A percentile compares a stretch with the other conserved stretches of the same genome.
These are phyloP conservation scores for Cyclotella sp. DNA, from an alignment of 108 stramenopile species.

Conservation along the genomic window DNA sequence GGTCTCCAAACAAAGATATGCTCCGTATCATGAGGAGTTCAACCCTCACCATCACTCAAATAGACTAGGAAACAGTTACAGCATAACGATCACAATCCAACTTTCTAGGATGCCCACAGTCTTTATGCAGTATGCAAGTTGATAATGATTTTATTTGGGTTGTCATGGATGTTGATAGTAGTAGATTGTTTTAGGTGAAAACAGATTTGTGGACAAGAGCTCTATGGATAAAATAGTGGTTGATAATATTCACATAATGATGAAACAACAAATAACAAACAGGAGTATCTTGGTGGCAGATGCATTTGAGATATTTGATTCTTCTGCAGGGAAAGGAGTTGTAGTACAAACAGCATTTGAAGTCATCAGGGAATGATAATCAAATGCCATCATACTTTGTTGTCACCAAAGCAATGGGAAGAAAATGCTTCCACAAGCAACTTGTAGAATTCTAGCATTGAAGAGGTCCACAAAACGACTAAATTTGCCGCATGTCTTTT, in stretches of 20 bases:
- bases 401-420: constrained; percentile 10
- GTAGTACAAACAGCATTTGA: constrained; percentile 52
- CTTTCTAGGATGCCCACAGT: constrained; percentile 69
- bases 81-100: constrained; percentile 65
- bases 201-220: constrained; percentile 3
- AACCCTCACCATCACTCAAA: constrained; percentile 25
- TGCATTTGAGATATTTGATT: not conserved
- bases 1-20: constrained; percentile 29
- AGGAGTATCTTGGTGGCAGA: not conserved
- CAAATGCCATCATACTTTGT: constrained; percentile 60
- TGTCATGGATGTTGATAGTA: constrained; percentile 61
- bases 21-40: constrained; percentile 69
- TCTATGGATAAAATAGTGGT: constrained; percentile 3
- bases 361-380: constrained; percentile 66
- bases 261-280: not conserved
- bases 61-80: not conserved
- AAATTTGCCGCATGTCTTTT: constrained; percentile 58
- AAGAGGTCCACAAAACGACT: constrained; percentile 54
- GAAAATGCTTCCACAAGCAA: constrained; percentile 57
- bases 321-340: constrained; percentile 36
- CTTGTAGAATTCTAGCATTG: constrained; percentile 60
- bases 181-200: constrained; percentile 26
- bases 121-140: constrained; percentile 55
- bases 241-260: constrained; percentile 2
- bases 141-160: constrained; percentile 63